Evolutionary conservation across 192 early-diverging fungal species (phyloP).

Genomic region (Jimgerdemannia lactiflua): DNA sequence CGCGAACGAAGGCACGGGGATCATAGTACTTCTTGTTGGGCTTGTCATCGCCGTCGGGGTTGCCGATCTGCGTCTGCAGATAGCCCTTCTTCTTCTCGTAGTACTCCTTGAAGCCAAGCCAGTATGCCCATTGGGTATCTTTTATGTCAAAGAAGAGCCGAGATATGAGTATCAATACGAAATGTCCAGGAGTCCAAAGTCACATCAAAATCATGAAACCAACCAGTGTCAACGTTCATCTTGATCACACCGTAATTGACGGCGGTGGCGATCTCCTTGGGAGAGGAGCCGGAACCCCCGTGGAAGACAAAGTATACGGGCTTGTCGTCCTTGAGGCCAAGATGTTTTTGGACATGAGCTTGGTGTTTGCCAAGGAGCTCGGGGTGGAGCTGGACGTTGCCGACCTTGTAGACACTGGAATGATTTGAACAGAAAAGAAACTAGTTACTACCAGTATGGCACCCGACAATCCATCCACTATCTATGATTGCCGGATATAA

Average conservation of each 20-base stretch:
- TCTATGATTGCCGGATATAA: too few relatives aligned
- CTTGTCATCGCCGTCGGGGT: slow-evolving; percentile 93
- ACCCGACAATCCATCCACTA: too few relatives aligned
- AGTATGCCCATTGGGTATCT: slow-evolving; percentile 98
- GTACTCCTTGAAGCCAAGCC: slow-evolving; percentile 82
- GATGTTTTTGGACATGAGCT: slow-evolving; percentile 71
- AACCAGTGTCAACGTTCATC: slow-evolving; percentile 96
- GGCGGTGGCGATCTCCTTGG: slow-evolving; percentile 27
- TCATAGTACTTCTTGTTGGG: slow-evolving; percentile 99
- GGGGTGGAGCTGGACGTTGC: slow-evolving; percentile 94
- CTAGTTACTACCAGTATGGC: too few relatives aligned
- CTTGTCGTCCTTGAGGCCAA: slow-evolving; percentile 50
- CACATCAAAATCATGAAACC: too few relatives aligned
- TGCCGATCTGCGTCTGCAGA: slow-evolving; percentile 91
- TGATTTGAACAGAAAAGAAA: too few relatives aligned
- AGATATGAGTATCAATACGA: too few relatives aligned
- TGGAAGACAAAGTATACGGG: slow-evolving; percentile 98
- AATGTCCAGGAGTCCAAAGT: too few relatives aligned
- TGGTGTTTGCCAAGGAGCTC: slow-evolving; percentile 93
- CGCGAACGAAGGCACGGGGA: slow-evolving; percentile 90
- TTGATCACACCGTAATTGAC: slow-evolving; percentile 76
- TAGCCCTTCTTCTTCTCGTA: slow-evolving; percentile 88
- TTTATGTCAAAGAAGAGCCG: too few relatives aligned
- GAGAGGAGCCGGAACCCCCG: slow-evolving; percentile 81
- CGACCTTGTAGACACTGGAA: slow-evolving; percentile 85